Evolutionary conservation across 2,329 filamentous ascomycete species (phyloP), one percentile per base, ranked within the genome.

Genomic region (Cadophora gregata): DNA sequence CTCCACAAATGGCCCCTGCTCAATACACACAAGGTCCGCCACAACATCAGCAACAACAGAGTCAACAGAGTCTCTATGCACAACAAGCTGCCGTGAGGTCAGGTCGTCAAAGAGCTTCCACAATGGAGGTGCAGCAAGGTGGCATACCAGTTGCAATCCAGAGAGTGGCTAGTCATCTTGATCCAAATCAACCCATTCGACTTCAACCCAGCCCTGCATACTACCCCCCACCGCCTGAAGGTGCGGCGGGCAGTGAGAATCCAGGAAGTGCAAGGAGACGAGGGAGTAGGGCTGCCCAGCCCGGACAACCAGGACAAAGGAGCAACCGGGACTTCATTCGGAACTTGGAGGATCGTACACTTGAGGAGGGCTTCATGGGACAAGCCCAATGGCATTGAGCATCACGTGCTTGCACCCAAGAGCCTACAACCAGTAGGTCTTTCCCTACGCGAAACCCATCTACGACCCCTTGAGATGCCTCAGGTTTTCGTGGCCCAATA

Each of bases 151-250:
- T 92, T 16, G 90, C 94, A 3, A 93, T 99, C 66, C 96, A 99
- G 79, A 87, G 96, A 73, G 96, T 99, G 25, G 96, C 96, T 50
- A 97, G 93, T 77, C 95, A 98, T 79, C 86, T 99, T 53, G 96
- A 99, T 76, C 96, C 96, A 1, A 98, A 89, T 74, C 92, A 94
- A 67, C 96, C 96, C 0, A 98, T 99, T 75, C 88, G 96, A 59
- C 81, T 98, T 65, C 96, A 99, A 77, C 96, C 96, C 2, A 97
- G 93, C 73, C 96, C 96, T 5, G 96, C 96, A 1, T 99, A 99
- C 79, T 99, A 98, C 74, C 96, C 96, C 12, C 96, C 96, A 24
- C 92, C 95, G 1, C 89, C 91, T 7, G 95, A 98, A 71, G 92
- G 93, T 10, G 89, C 93, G 74, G 33, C 56, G 5, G 85, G 88